Conservation (phyloP, 352 stramenopile species). For the Paralagenidium karlingii region DNA sequence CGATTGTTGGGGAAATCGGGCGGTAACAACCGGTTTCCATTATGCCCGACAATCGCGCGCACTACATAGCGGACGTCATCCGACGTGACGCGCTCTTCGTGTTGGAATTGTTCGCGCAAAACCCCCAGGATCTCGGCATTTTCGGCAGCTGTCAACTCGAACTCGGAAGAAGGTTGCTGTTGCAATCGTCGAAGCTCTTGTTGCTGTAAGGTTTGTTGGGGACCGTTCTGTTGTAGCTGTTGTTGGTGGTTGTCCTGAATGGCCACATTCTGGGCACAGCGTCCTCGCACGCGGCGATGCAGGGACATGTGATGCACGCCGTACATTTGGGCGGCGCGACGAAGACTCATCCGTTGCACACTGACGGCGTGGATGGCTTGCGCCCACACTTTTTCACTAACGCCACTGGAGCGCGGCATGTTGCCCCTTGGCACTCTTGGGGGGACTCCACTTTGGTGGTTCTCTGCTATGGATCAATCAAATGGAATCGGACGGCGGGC, state of each 20-base stretch:
- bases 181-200: neutral
- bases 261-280: no score
- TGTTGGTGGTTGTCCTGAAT: conserved; percentile 1
- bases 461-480: no score
- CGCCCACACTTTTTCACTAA: conserved; percentile 40
- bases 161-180: no score
- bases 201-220: neutral
- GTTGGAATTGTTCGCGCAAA: conserved; percentile 35
- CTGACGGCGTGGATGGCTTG: conserved; percentile 45
- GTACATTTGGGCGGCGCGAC: conserved; percentile 36
- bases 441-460: no score
- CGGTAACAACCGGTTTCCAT: conserved; percentile 22
- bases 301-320: conserved; percentile 50
- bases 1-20: conserved; percentile 22
- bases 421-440: no score
- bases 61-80: conserved; percentile 56
- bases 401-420: conserved; percentile 15
- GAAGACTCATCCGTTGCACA: conserved; percentile 41
- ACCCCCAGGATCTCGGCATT: conserved; percentile 28
- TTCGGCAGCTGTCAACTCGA: no score
- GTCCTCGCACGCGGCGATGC: conserved; percentile 34
- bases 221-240: neutral
- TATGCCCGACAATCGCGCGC: conserved; percentile 30
- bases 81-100: conserved; percentile 24
- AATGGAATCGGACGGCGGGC: no score